These are phyloP conservation scores for Aquilaria malaccensis DNA, from an alignment of 345 rosid genomes.

Conservation along the genomic window DNA sequence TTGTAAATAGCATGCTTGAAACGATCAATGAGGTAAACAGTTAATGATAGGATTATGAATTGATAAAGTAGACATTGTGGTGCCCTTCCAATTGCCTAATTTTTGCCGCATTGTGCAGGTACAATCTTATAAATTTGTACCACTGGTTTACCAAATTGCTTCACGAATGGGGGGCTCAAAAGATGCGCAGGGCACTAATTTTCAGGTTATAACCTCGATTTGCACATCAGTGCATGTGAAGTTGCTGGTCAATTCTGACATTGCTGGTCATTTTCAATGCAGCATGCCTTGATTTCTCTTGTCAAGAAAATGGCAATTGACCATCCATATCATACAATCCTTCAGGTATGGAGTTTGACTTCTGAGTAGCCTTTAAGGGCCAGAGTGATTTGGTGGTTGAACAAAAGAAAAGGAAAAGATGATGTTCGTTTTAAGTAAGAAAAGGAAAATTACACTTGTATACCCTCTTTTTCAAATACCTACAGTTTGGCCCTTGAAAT, in stretches of 20 bases:
- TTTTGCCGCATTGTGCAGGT: slow-evolving; percentile 41
- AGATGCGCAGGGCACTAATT: slow-evolving; percentile 58
- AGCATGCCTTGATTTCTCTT: slow-evolving; percentile 87
- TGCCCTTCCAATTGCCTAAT: slow-evolving; percentile 2
- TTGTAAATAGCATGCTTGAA: slow-evolving; percentile 60
- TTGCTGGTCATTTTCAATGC: slow-evolving; percentile 25
- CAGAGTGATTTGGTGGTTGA: background rate
- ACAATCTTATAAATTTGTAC: slow-evolving; percentile 88
- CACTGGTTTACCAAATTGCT: slow-evolving; percentile 92
- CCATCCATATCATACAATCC: slow-evolving; percentile 93
- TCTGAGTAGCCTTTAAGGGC: slow-evolving; percentile 7
- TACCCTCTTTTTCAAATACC: too few relatives aligned
- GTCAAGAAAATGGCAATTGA: slow-evolving; percentile 95
- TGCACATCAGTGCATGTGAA: slow-evolving; percentile 6
- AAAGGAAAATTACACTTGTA: too few relatives aligned
- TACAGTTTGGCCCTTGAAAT: too few relatives aligned
- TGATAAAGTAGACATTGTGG: too few relatives aligned
- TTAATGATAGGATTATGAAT: background rate
- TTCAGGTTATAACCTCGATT: slow-evolving; percentile 53
- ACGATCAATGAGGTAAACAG: slow-evolving; percentile 64
- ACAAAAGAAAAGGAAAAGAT: too few relatives aligned
- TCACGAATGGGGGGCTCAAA: slow-evolving; percentile 88
- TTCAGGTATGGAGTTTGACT: slow-evolving; percentile 49
- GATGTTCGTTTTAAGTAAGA: too few relatives aligned
- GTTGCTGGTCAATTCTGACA: slow-evolving; percentile 20